These are phyloP conservation scores for Haplosporangium gracile DNA, from an alignment of 192 early-diverging fungal species.

Conservation along the genomic window DNA sequence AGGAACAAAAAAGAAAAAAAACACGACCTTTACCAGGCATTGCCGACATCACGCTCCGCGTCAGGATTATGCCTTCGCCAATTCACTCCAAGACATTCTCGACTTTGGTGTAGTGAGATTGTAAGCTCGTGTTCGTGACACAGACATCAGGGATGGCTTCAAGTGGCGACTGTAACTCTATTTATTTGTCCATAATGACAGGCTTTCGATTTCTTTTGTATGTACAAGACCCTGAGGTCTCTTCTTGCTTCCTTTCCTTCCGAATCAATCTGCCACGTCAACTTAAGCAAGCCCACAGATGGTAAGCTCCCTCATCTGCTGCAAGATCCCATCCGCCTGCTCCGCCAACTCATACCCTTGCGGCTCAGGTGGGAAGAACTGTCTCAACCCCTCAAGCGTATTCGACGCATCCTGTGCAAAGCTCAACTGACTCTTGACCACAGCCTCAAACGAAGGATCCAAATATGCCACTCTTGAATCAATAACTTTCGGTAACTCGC, in stretches of 20 bases:
- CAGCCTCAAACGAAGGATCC: constrained; percentile 95
- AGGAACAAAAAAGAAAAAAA: too few relatives aligned
- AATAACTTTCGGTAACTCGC: constrained; percentile 92
- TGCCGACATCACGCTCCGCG: too few relatives aligned
- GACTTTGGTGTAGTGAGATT: too few relatives aligned
- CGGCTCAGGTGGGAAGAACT: constrained; percentile 67
- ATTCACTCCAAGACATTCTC: too few relatives aligned
- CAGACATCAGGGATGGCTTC: too few relatives aligned
- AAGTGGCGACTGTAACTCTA: too few relatives aligned
- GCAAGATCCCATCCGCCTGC: constrained; percentile 83
- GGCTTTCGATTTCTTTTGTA: not conserved
- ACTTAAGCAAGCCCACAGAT: constrained; percentile 84
- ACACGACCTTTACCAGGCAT: too few relatives aligned
- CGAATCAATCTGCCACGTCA: not conserved
- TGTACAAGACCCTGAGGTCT: not conserved
- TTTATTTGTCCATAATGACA: too few relatives aligned
- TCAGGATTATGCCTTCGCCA: too few relatives aligned
- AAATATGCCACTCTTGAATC: constrained; percentile 91
- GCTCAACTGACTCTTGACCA: constrained; percentile 90
- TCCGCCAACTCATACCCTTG: constrained; percentile 71
- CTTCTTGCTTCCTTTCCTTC: not conserved
- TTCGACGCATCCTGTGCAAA: constrained; percentile 88
- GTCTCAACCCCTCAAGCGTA: constrained; percentile 74
- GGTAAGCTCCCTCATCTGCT: constrained; percentile 89
- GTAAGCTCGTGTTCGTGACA: too few relatives aligned